Base-by-base conservation (phyloP, 306 rosid genomes). In the Trichosanthes cucumerina region DNA sequence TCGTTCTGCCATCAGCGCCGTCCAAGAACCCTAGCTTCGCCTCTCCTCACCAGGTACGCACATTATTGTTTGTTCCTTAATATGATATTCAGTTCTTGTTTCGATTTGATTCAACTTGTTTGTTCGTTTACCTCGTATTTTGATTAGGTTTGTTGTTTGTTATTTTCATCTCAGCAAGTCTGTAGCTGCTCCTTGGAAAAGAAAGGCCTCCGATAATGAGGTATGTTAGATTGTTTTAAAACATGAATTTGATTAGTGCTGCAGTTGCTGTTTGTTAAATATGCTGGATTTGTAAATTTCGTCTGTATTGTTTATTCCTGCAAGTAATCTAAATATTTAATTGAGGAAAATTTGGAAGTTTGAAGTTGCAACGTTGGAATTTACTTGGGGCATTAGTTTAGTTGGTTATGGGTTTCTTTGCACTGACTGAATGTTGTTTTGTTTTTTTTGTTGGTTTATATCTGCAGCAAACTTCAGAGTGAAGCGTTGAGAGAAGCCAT, bases 391-490 rank as follows among this genome's bases (percentile, higher is more conserved):
- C 14, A 19, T 0, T 41, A 69, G 6, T 66, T n/a, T 2, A 2
- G n/a, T 14, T 71, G 57, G 21, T 46, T 46, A 11, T 34, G 5
- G 3, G 43, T 33, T 33, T 0, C 8, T 14, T 63, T 7, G 41
- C n/a, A 46, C 14, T 26, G 13, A 12, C 21, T 71, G 23, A 71
- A 21, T 72, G 77, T 28, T 16, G 59, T 72, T 26, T 50, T 50
- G 43, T 19, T 28, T 16, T 43, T 72, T 26, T 50, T 50, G 43
- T 19, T 15, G 71, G 26, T 23, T 77, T 77, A 62, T 52, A 6
- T 70, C 1, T 82, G 82, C 86, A 91, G 98, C 81, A 93, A 93
- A 88, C 96, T 93, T 82, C 89, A 84, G 85, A 89, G 93, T 82
- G 97, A 93, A 41, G 89, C 89, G 1, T 60, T 93, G 12, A 90